phyloP scores from a whole-genome alignment of 2,329 filamentous ascomycete species.

The Exophiala calicioides region DNA sequence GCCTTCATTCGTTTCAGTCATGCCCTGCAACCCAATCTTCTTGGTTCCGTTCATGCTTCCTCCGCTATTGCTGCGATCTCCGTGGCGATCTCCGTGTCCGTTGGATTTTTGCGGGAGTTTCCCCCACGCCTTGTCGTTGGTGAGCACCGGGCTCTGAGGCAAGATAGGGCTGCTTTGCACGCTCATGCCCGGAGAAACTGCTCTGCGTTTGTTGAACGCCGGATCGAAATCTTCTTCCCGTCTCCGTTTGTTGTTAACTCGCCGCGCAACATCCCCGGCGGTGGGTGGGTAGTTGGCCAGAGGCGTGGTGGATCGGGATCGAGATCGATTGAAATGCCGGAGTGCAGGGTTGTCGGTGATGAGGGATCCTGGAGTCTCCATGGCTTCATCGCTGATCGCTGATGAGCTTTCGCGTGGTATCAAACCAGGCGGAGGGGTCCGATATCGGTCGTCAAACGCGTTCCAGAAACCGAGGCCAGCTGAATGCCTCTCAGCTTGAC shows the following conservation, averaged over 20 bases:
- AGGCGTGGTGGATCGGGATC: constrained; percentile 44
- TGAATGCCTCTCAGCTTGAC: constrained; percentile 70
- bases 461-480: constrained; percentile 78
- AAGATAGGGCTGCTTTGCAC: constrained; percentile 86
- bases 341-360: constrained; percentile 30
- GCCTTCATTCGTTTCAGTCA: constrained; percentile 93
- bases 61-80: constrained; percentile 50
- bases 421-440: constrained; percentile 64
- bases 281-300: constrained; percentile 49
- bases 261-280: constrained; percentile 73
- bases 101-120: constrained; percentile 63
- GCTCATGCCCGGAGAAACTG: constrained; percentile 88
- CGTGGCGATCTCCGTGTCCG: constrained; percentile 51
- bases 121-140: constrained; percentile 69
- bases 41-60: constrained; percentile 48
- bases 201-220: constrained; percentile 78
- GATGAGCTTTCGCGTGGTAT: constrained; percentile 59
- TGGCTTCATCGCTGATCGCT: constrained; percentile 39
- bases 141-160: constrained; percentile 74
- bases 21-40: constrained; percentile 79
- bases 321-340: constrained; percentile 33
- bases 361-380: constrained; percentile 42
- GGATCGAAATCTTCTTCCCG: constrained; percentile 90
- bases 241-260: constrained; percentile 78
- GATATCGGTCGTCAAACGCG: constrained; percentile 68